Base-by-base conservation (phyloP, 148 eudicot genomes). In the Dianthus caryophyllus region DNA sequence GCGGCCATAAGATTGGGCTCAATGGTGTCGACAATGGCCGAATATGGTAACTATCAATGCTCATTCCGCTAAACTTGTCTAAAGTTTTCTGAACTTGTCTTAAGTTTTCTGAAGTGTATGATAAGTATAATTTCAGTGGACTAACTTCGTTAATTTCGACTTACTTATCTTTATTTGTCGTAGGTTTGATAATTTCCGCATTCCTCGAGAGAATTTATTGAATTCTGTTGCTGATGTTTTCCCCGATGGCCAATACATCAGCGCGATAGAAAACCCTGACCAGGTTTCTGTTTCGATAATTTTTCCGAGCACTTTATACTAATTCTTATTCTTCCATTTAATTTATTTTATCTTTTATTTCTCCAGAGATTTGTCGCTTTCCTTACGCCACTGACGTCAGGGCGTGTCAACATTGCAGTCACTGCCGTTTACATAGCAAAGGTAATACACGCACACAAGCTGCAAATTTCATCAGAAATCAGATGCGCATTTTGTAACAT, bases 21-120 rank as follows among this genome's bases (percentile, higher is more conserved):
- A 90, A 94, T 78, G 97, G 98, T 67, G 98, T 94, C 56, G 98
- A 90, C 73, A 94, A 94, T 77, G 97, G 96, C 55, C 87, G 98
- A 64, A 81, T 94, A 69, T 94, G 97, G 98, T 93, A 82, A 59
- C 26, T 38, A 22, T 27, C 16, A 33, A 26, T 61, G 21, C 16
- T 43, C 13, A 15, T 13, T 17, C 47, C 20, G 14, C 27, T n/a
- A 6, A 38, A 24, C 39, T 13, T 9, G 17, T 56, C 46, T n/a
- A n/a, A n/a, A n/a, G n/a, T n/a, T n/a, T n/a, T n/a, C n/a, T n/a
- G n/a, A n/a, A n/a, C n/a, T n/a, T n/a, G n/a, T n/a, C n/a, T n/a
- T n/a, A n/a, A n/a, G n/a, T n/a, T n/a, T n/a, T n/a, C n/a, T n/a
- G n/a, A n/a, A n/a, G n/a, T n/a, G n/a, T n/a, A n/a, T n/a, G n/a